Evolutionary conservation across 176 grass and related monocot genomes (phyloP).

Genomic region (Luzula sylvatica): DNA sequence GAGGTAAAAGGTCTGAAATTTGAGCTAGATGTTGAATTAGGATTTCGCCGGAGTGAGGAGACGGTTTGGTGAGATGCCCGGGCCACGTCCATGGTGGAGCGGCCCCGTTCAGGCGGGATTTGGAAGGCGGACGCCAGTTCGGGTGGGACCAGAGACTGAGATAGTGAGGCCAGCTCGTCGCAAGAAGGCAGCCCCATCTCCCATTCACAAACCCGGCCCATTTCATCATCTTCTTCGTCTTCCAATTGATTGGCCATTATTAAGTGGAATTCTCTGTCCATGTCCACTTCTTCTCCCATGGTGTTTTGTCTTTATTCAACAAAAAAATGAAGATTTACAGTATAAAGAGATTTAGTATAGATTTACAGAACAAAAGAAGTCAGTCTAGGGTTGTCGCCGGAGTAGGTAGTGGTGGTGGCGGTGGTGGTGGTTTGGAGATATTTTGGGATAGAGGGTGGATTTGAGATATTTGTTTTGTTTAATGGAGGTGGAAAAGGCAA

Average conservation of each 20-base stretch:
- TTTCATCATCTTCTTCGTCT: conserved; percentile 9
- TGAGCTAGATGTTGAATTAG: conserved; percentile 21
- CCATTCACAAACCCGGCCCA: conserved; percentile 53
- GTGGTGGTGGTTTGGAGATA: conserved; percentile 10
- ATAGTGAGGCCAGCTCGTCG: conserved; percentile 60
- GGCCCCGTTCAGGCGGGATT: conserved; percentile 63
- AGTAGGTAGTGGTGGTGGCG: neutral
- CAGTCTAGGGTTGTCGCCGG: conserved; percentile 12
- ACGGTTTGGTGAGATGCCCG: conserved; percentile 52
- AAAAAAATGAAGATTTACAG: too few species aligned
- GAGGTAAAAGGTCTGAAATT: conserved; percentile 7
- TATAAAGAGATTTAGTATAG: too few species aligned
- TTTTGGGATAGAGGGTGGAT: neutral
- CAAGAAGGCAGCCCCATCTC: conserved; percentile 40
- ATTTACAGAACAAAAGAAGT: neutral
- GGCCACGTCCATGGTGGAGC: conserved; percentile 52
- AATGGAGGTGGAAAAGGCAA: too few species aligned
- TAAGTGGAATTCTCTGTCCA: conserved; percentile 12
- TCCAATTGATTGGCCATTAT: conserved; percentile 3
- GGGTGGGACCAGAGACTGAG: conserved; percentile 55
- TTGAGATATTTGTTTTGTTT: too few species aligned
- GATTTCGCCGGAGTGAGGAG: conserved; percentile 33
- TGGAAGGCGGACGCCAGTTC: conserved; percentile 60
- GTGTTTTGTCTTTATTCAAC: too few species aligned
- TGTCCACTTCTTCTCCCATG: conserved; percentile 38